Conservation (phyloP, 2,329 filamentous ascomycete genomes). For the Truncatella angustata region DNA sequence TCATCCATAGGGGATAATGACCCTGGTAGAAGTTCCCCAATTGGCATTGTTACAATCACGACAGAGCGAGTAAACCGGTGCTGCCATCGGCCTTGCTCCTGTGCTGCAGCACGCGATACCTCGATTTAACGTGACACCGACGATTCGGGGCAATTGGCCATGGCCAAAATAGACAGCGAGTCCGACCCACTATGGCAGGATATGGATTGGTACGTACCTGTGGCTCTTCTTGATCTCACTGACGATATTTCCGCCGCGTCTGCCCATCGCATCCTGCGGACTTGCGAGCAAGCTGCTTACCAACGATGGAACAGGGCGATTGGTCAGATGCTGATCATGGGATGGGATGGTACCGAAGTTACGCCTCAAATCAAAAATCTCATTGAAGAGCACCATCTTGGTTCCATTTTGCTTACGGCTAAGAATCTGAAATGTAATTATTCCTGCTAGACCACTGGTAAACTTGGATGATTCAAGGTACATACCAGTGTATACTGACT, state of each 20-base stretch:
- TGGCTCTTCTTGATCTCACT: neutral
- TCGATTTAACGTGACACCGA: constrained; percentile 24
- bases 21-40: constrained; percentile 4
- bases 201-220: constrained; percentile 65
- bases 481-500: neutral
- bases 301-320: constrained; percentile 54
- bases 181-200: constrained; percentile 70
- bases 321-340: constrained; percentile 79
- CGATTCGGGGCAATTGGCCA: constrained; percentile 24
- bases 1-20: constrained; percentile 8
- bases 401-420: constrained; percentile 79
- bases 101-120: constrained; percentile 9
- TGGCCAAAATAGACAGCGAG: constrained; percentile 43
- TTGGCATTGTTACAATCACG: constrained; percentile 15
- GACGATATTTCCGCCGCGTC: neutral
- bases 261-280: neutral
- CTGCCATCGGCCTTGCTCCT: constrained; percentile 4
- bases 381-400: constrained; percentile 82
- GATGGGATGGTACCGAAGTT: constrained; percentile 81
- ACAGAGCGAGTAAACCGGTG: constrained; percentile 4
- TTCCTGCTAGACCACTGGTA: neutral
- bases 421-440: constrained; percentile 77
- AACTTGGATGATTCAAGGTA: no score
- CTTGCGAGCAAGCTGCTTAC: constrained; percentile 22
- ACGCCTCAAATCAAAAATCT: constrained; percentile 79